Conservation (phyloP, 1,284 basidiomycete genomes). For the Cystobasidium pallidum region DNA sequence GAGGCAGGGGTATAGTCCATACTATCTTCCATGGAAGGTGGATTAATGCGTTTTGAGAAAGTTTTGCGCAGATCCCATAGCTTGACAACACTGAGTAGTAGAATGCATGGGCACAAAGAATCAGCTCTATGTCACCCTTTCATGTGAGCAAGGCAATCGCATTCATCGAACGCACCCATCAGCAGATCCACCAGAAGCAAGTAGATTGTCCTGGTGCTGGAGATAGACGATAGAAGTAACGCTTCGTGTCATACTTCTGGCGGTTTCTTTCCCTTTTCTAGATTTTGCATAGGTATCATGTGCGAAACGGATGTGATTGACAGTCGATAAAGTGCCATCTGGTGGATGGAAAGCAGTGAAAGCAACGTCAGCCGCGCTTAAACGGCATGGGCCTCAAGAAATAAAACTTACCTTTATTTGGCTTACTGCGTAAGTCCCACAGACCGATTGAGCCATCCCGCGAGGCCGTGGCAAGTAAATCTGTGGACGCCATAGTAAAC, state of each 20-base stretch:
- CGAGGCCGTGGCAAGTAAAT: constrained; percentile 51
- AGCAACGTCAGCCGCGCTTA: background rate
- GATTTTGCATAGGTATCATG: constrained; percentile 36
- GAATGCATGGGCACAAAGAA: background rate
- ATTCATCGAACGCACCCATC: constrained; percentile 44
- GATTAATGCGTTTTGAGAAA: constrained; percentile 52
- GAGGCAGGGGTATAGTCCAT: constrained; percentile 45
- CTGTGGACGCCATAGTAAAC: constrained; percentile 32
- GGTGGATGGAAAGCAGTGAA: background rate
- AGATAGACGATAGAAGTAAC: constrained; percentile 51
- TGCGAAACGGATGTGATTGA: constrained; percentile 41
- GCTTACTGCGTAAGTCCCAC: constrained; percentile 51
- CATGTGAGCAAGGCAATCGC: background rate
- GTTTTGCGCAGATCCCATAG: constrained; percentile 53
- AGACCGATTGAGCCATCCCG: constrained; percentile 52
- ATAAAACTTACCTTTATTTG: constrained; percentile 27
- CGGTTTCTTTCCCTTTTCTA: constrained; percentile 24
- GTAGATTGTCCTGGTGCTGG: constrained; percentile 48
- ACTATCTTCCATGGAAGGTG: constrained; percentile 47
- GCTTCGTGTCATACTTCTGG: constrained; percentile 46
- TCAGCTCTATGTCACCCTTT: constrained; percentile 12
- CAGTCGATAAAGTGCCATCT: constrained; percentile 29
- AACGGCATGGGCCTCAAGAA: background rate
- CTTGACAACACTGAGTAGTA: constrained; percentile 48
- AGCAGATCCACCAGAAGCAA: constrained; percentile 51